A percentile compares a stretch with the other conserved stretches of the same genome.
These are phyloP conservation scores for Inonotus hispidus DNA, from an alignment of 1,284 basidiomycete genomes.

Conservation along the genomic window DNA sequence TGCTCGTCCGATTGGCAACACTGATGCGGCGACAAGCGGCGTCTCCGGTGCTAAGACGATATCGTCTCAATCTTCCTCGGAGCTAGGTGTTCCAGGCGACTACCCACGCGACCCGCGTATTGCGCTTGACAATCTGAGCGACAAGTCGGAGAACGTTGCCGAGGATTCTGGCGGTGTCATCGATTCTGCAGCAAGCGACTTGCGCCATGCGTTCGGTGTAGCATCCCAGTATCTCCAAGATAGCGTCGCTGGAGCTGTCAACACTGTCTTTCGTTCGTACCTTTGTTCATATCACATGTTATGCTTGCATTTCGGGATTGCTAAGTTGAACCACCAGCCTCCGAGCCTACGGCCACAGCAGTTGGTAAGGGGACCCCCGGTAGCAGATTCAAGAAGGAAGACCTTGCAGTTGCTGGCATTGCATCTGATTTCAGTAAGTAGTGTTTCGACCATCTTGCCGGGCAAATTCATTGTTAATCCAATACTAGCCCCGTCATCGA, in stretches of 20 bases:
- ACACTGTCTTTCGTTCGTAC: not conserved
- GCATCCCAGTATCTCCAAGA: not conserved
- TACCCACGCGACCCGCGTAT: constrained; percentile 6
- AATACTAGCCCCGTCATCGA: not conserved
- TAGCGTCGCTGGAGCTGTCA: not conserved
- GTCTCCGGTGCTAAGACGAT: not conserved
- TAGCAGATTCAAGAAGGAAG: too few relatives aligned
- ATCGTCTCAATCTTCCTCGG: not conserved
- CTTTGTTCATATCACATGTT: not conserved
- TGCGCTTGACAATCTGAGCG: constrained; percentile 1
- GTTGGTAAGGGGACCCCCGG: too few relatives aligned
- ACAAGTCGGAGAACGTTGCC: not conserved
- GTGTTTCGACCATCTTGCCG: too few relatives aligned
- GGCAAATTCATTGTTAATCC: too few relatives aligned
- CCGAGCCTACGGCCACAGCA: too few relatives aligned
- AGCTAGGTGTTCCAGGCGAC: not conserved
- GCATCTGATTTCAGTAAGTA: too few relatives aligned
- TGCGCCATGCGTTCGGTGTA: not conserved
- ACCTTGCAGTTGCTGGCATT: too few relatives aligned
- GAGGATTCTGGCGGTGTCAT: not conserved
- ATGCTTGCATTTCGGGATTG: too few relatives aligned
- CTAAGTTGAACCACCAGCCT: not conserved
- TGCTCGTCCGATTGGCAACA: too few relatives aligned
- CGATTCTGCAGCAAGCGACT: not conserved
- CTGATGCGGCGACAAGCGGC: not conserved